These are phyloP conservation scores for Persicaria maculosa DNA, from an alignment of 148 eudicot genomes.

Conservation along the genomic window DNA sequence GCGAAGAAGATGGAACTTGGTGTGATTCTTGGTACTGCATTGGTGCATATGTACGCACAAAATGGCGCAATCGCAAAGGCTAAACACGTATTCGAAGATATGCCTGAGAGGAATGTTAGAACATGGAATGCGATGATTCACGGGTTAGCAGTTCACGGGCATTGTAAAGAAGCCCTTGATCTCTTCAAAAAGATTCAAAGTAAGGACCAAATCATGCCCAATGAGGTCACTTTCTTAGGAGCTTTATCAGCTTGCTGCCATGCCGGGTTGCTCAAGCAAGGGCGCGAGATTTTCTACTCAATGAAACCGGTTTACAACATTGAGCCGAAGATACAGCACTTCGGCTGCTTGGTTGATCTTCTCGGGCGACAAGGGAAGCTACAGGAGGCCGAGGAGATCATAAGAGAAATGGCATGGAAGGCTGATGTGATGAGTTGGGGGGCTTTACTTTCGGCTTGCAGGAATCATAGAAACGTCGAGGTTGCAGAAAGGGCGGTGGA, in stretches of 20 bases:
- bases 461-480: slow-evolving; percentile 47
- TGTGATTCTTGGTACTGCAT: slow-evolving; percentile 75
- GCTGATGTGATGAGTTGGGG: slow-evolving; percentile 89
- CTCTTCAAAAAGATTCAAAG: slow-evolving; percentile 38
- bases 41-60: slow-evolving; percentile 77
- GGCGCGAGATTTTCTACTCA: slow-evolving; percentile 38
- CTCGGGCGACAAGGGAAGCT: slow-evolving; percentile 61
- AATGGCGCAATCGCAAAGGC: slow-evolving; percentile 64
- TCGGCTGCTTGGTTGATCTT: slow-evolving; percentile 78
- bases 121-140: slow-evolving; percentile 87
- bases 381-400: slow-evolving; percentile 63
- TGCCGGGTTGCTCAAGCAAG: slow-evolving; percentile 60
- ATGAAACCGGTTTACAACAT: slow-evolving; percentile 43
- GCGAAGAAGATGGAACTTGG: slow-evolving; percentile 33
- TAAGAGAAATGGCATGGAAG: slow-evolving; percentile 57
- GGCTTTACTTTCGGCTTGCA: slow-evolving; percentile 58
- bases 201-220: slow-evolving; percentile 32
- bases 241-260: slow-evolving; percentile 81
- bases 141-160: slow-evolving; percentile 76
- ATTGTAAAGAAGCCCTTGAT: slow-evolving; percentile 50
- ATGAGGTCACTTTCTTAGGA: slow-evolving; percentile 56
- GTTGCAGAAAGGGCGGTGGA: slow-evolving; percentile 62
- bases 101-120: slow-evolving; percentile 56
- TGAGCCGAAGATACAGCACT: slow-evolving; percentile 67
- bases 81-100: slow-evolving; percentile 36